These are phyloP conservation scores for Sordariomycetes sp. DNA, from an alignment of 2,329 filamentous ascomycete genomes.

Conservation along the genomic window DNA sequence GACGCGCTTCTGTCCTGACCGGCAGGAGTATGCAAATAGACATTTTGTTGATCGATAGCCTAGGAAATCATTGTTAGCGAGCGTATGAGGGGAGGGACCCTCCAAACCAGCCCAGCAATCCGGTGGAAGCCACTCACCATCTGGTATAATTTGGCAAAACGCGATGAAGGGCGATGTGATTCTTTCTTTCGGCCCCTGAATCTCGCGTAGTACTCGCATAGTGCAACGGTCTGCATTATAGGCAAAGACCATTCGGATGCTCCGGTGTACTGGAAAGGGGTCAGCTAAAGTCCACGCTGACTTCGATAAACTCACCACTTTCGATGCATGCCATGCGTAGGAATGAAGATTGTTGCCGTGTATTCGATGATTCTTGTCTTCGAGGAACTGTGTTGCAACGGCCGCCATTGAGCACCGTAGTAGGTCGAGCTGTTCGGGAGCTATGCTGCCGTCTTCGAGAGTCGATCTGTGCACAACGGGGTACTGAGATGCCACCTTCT, in stretches of 20 bases:
- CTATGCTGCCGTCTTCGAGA: conserved; percentile 25
- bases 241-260: conserved; percentile 34
- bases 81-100: not conserved
- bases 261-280: conserved; percentile 25
- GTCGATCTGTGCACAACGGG: conserved; percentile 41
- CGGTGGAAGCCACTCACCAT: too few species aligned
- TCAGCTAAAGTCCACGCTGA: not conserved
- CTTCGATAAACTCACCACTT: conserved; percentile 31
- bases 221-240: conserved; percentile 42
- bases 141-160: conserved; percentile 41
- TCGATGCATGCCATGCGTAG: conserved; percentile 39
- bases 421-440: conserved; percentile 27
- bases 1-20: not conserved
- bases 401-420: conserved; percentile 47
- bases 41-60: conserved; percentile 9
- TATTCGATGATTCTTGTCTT: conserved; percentile 37
- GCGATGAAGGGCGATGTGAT: conserved; percentile 34
- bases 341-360: conserved; percentile 41
- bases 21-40: conserved; percentile 12
- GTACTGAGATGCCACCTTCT: conserved; percentile 35
- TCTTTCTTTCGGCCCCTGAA: conserved; percentile 42
- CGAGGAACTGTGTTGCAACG: conserved; percentile 42
- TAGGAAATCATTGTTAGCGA: not conserved
- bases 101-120: not conserved
- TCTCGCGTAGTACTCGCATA: conserved; percentile 46